These are phyloP conservation scores for Coemansia sp. DNA, from an alignment of 192 early-diverging fungal genomes.

Conservation along the genomic window DNA sequence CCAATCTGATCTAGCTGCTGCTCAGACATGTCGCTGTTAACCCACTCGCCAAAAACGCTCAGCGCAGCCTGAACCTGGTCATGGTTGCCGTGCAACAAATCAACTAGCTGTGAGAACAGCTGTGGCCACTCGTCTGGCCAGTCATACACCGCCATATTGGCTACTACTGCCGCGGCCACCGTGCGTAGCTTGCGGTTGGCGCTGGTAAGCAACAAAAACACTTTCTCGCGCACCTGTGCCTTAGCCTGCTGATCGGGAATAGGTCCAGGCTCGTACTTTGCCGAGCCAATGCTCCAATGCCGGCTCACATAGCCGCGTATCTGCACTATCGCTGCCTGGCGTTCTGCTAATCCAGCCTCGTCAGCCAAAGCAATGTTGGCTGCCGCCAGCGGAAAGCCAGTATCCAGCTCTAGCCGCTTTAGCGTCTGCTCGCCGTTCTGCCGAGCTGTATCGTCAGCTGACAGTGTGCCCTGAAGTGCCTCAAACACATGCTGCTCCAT, in stretches of 20 bases:
- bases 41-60: conserved; percentile 80
- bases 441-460: conserved; percentile 64
- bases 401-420: conserved; percentile 60
- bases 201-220: conserved; percentile 39
- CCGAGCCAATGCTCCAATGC: conserved; percentile 69
- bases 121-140: conserved; percentile 94
- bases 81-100: conserved; percentile 61
- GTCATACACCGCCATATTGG: conserved; percentile 88
- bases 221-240: conserved; percentile 41
- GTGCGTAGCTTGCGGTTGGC: conserved; percentile 35
- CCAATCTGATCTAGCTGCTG: conserved; percentile 82
- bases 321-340: conserved; percentile 69
- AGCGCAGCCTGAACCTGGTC: conserved; percentile 83
- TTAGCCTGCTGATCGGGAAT: conserved; percentile 47
- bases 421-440: conserved; percentile 66
- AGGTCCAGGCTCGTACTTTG: conserved; percentile 54
- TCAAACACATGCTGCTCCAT: conserved; percentile 79
- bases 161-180: conserved; percentile 70
- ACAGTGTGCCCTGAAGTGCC: conserved; percentile 67
- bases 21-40: conserved; percentile 82
- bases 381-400: conserved; percentile 69
- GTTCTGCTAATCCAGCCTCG: conserved; percentile 61
- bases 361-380: conserved; percentile 63
- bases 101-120: conserved; percentile 75
- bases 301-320: conserved; percentile 72